A percentile compares a stretch with the other conserved stretches of the same genome.
Evolutionary conservation across 2,329 filamentous ascomycete genomes (phyloP).

Genomic region (Tolypocladium capitatum): DNA sequence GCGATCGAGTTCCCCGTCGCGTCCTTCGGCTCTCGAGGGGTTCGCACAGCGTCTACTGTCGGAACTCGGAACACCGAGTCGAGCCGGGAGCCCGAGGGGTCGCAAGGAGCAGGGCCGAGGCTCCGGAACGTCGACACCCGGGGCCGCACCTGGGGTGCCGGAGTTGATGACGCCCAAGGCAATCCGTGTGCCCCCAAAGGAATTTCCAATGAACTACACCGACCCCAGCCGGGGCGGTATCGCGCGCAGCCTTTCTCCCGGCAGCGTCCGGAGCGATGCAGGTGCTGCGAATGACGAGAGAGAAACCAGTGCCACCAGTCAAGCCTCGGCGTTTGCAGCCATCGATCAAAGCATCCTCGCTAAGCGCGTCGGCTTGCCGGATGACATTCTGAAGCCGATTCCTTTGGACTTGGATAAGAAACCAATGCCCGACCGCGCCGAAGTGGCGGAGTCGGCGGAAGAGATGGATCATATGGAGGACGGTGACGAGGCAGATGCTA

Average conservation of each 20-base stretch:
- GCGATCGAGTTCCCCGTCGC: constrained; percentile 36
- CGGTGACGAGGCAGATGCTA: constrained; percentile 8
- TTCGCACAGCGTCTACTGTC: constrained; percentile 50
- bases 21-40: constrained; percentile 43
- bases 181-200: constrained; percentile 26
- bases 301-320: constrained; percentile 27
- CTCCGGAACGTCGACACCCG: constrained; percentile 18
- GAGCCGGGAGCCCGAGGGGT: constrained; percentile 35
- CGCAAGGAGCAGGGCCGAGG: constrained; percentile 29
- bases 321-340: constrained; percentile 48
- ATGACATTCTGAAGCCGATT: constrained; percentile 27
- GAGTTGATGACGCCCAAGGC: constrained; percentile 16
- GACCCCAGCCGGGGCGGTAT: constrained; percentile 17
- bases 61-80: constrained; percentile 41
- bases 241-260: constrained; percentile 27
- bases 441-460: constrained; percentile 6
- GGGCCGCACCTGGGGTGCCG: constrained; percentile 4
- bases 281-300: constrained; percentile 17
- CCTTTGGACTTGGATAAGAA: constrained; percentile 24
- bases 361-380: constrained; percentile 37
- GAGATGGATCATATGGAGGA: constrained; percentile 8
- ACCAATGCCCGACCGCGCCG: constrained; percentile 8
- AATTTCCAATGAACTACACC: constrained; percentile 25
- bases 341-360: constrained; percentile 50
- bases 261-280: constrained; percentile 15